A percentile compares a stretch with the other conserved stretches of the same genome.
phyloP scores from a whole-genome alignment of 2,329 filamentous ascomycete genomes.

The Fusarium irregulare region DNA sequence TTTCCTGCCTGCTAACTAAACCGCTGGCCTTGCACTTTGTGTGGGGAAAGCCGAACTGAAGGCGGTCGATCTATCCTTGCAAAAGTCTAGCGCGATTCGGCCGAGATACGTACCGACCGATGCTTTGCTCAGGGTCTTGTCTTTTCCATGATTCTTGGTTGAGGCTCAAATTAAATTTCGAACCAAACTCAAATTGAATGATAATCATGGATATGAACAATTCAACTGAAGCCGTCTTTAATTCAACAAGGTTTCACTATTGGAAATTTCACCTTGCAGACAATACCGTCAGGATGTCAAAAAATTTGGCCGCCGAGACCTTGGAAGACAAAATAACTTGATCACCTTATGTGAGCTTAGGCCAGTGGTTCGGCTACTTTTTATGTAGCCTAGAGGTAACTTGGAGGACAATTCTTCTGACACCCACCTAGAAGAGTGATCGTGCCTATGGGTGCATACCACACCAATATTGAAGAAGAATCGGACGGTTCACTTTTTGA shows the following conservation, averaged over 20 bases:
- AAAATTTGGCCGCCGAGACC: not conserved
- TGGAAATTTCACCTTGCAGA: not conserved
- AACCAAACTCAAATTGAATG: not conserved
- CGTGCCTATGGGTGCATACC: too few species aligned
- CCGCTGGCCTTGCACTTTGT: slow-evolving; percentile 10
- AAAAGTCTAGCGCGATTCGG: slow-evolving; percentile 15
- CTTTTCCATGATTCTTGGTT: not conserved
- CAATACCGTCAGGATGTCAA: not conserved
- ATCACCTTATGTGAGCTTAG: not conserved
- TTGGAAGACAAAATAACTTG: not conserved
- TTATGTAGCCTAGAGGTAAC: not conserved
- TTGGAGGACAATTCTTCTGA: not conserved
- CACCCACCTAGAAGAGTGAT: not conserved
- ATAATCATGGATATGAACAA: not conserved
- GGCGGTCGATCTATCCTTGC: slow-evolving; percentile 31
- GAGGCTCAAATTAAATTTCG: slow-evolving; percentile 7
- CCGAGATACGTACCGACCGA: slow-evolving; percentile 17
- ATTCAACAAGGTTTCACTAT: not conserved
- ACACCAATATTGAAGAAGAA: not conserved
- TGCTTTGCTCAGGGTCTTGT: slow-evolving; percentile 21
- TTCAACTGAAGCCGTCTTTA: not conserved
- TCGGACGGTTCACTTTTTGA: not conserved
- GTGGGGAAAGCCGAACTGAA: slow-evolving; percentile 33
- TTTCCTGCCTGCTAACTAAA: slow-evolving; percentile 28
- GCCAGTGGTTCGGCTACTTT: not conserved